These are phyloP conservation scores for Ettlia oleoabundans DNA, from an alignment of 139 green algal genomes.

Conservation along the genomic window DNA sequence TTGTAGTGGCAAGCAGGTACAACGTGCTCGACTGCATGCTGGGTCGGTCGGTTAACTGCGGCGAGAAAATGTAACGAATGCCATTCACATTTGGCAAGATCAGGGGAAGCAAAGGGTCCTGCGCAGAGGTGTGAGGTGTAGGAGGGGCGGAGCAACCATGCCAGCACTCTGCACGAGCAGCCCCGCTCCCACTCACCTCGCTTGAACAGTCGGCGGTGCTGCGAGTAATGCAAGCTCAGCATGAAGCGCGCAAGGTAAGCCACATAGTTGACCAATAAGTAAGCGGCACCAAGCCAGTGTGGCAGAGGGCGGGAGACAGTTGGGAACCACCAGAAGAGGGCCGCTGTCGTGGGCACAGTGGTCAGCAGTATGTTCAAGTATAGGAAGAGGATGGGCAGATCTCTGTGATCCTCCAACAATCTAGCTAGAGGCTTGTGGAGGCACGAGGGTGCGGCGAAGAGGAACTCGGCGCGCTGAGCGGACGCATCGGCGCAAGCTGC, in stretches of 20 bases:
- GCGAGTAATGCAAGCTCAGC: slow-evolving; percentile 76
- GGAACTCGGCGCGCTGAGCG: neutral
- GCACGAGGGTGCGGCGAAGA: neutral
- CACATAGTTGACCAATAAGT: slow-evolving; percentile 64
- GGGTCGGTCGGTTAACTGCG: no score
- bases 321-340: slow-evolving; percentile 21
- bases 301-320: slow-evolving; percentile 9
- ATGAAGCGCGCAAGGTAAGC: slow-evolving; percentile 82
- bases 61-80: no score
- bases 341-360: slow-evolving; percentile 23
- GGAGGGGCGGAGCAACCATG: neutral
- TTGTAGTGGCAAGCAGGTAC: no score
- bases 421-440: neutral
- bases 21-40: no score
- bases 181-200: slow-evolving; percentile 22
- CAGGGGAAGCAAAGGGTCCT: no score
- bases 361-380: slow-evolving; percentile 52
- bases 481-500: slow-evolving; percentile 1
- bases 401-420: slow-evolving; percentile 54
- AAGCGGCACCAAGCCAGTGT: slow-evolving; percentile 52
- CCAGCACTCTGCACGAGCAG: neutral
- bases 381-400: slow-evolving; percentile 53
- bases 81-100: no score
- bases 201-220: slow-evolving; percentile 76
- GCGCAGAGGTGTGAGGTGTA: no score